These are phyloP conservation scores for Amanita inopinata DNA, from an alignment of 768 basidiomycete genomes.

Conservation along the genomic window DNA sequence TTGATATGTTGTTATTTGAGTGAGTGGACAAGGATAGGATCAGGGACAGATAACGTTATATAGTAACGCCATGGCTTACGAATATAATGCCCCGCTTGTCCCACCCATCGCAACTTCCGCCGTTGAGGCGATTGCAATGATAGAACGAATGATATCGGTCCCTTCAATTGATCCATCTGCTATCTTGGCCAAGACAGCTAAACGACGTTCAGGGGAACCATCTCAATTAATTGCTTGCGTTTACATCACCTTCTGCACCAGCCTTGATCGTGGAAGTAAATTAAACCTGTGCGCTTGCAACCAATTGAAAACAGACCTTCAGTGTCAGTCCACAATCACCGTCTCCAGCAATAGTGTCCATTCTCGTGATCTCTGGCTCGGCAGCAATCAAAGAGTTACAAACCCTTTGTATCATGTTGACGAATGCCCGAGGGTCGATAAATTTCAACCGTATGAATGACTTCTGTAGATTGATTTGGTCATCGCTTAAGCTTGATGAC, in stretches of 20 bases:
- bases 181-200: constrained; percentile 55
- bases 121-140: constrained; percentile 61
- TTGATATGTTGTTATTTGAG: constrained; percentile 1
- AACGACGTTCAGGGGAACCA: too few relatives aligned
- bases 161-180: constrained; percentile 47
- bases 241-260: constrained; percentile 74
- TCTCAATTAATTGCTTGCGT: too few relatives aligned
- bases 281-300: neutral
- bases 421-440: constrained; percentile 42
- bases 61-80: constrained; percentile 41
- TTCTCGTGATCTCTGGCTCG: constrained; percentile 83
- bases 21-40: neutral
- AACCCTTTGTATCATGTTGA: constrained; percentile 43
- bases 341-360: constrained; percentile 90
- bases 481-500: neutral
- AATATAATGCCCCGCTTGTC: constrained; percentile 85
- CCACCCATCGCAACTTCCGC: constrained; percentile 87
- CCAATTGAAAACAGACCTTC: constrained; percentile 23
- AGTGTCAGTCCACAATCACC: constrained; percentile 56
- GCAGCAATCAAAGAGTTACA: constrained; percentile 60
- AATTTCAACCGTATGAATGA: constrained; percentile 16
- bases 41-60: neutral
- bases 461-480: neutral
- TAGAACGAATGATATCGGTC: constrained; percentile 50
- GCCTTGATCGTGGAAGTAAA: constrained; percentile 22